These are phyloP conservation scores for Knufia petricola DNA, from an alignment of 2,329 filamentous ascomycete genomes.

Conservation along the genomic window DNA sequence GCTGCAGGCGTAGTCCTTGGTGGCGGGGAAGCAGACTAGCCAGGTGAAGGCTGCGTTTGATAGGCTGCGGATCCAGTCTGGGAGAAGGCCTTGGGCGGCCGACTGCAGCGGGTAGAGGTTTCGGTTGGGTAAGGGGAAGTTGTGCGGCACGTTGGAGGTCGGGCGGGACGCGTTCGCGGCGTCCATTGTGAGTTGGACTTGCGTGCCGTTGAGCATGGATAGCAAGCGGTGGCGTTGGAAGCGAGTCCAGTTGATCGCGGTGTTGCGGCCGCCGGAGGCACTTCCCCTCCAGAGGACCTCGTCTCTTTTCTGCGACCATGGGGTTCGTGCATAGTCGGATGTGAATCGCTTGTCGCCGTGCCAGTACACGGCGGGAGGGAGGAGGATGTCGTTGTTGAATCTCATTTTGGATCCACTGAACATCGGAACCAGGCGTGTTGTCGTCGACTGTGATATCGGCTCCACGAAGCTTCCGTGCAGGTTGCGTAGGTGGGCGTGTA, in stretches of 20 bases:
- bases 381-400: conserved; percentile 44
- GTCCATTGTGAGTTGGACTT: conserved; percentile 28
- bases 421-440: conserved; percentile 37
- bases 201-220: conserved; percentile 60
- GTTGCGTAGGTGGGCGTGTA: too few relatives aligned
- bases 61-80: too few relatives aligned
- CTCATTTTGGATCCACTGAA: conserved; percentile 43
- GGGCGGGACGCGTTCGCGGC: too few relatives aligned
- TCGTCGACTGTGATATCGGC: conserved; percentile 22
- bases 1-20: conserved; percentile 33
- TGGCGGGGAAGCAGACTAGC: neutral
- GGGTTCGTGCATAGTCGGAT: conserved; percentile 25
- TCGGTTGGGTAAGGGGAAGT: conserved; percentile 31
- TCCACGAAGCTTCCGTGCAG: too few relatives aligned
- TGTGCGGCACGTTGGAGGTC: conserved; percentile 2
- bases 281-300: conserved; percentile 39
- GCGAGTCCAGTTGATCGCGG: conserved; percentile 52
- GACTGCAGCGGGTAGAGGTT: too few relatives aligned
- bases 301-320: conserved; percentile 36
- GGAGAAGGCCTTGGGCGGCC: too few relatives aligned
- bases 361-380: conserved; percentile 44
- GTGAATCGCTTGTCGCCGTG: conserved; percentile 35
- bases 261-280: conserved; percentile 40
- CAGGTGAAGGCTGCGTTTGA: too few relatives aligned
- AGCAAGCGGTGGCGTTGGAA: conserved; percentile 71